Evolutionary conservation across 352 stramenopile genomes (phyloP), one percentile per base, ranked within the genome.

Genomic region (Thraustochytrium striatum): DNA sequence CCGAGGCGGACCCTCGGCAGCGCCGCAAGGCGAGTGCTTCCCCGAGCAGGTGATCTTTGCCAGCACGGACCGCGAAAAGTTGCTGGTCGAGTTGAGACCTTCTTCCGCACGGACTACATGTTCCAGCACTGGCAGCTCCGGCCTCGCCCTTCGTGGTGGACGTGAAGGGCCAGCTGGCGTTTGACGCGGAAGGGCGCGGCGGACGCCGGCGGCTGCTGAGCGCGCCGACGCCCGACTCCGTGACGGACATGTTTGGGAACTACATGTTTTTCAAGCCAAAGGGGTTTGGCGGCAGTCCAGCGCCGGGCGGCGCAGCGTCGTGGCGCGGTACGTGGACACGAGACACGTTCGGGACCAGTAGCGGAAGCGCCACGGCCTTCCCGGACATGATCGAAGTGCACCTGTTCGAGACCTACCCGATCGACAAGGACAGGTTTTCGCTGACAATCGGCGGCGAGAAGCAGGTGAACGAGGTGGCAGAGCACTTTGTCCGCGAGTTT

Each of bases 101-200:
- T 68, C 30, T 75, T 75, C 36, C 65, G 65, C 25, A 75, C 65
- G 25, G 65, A 75, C 41, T 75, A 55, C 30, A 75, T 75, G 65
- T 61, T 43, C 1, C 65, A 61, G 8, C 65, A 75, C 47, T 75
- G 65, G 65, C 39, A 75, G 13, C 8, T 75, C 65, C 65, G 11
- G 25, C 50, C 19, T 21, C 19, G 5, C 7, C 65, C 35, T 75
- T 75, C 25, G 65, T 75, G 11, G 65, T 75, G 21, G 41, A 72
- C 21, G 36, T 38, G 7, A 25, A 75, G 7, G 32, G 32, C 25
- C n/a, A 47, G 16, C 9, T 75, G 25, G 30, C 44, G 3, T 52
- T 30, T 2, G 9, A 16, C 8, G 8, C 58, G 13, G n/a, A 19
- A 11, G 21, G 58, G 19, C 47, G 11, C 44, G 44, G 9, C 25